These are phyloP conservation scores for Raffaelea albimanens DNA, from an alignment of 2,329 filamentous ascomycete species.

Conservation along the genomic window DNA sequence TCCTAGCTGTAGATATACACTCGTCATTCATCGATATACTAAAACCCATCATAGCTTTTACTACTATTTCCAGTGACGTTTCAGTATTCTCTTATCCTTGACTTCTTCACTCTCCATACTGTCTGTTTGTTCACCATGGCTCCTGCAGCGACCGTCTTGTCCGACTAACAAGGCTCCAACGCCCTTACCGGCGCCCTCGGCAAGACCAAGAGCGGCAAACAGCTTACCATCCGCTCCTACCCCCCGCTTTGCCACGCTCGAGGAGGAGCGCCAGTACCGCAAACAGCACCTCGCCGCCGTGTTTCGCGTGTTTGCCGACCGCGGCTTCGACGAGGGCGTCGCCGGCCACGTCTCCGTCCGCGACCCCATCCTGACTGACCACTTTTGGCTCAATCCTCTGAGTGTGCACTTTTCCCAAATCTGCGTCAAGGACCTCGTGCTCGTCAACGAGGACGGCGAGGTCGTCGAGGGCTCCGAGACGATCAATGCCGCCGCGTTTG, in stretches of 20 bases:
- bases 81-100: too few relatives aligned
- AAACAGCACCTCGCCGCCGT: conserved; percentile 46
- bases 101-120: too few relatives aligned
- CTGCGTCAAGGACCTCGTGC: conserved; percentile 52
- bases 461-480: conserved; percentile 25
- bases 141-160: conserved; percentile 3
- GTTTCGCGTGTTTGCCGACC: conserved; percentile 50
- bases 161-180: conserved; percentile 1
- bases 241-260: conserved; percentile 40
- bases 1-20: too few relatives aligned
- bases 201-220: conserved; percentile 4
- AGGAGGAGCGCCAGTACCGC: conserved; percentile 45
- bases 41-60: too few relatives aligned
- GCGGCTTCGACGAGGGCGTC: conserved; percentile 53
- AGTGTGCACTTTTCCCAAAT: conserved; percentile 58
- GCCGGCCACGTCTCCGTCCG: conserved; percentile 48
- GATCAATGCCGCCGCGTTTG: conserved; percentile 58
- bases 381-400: conserved; percentile 38
- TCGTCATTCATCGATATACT: too few relatives aligned
- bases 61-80: too few relatives aligned
- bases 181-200: conserved; percentile 5
- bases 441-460: conserved; percentile 36
- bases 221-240: conserved; percentile 31
- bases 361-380: conserved; percentile 15
- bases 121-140: too few relatives aligned